These are phyloP conservation scores for Phytophthora sp. DNA, from an alignment of 352 stramenopile genomes.

Conservation along the genomic window DNA sequence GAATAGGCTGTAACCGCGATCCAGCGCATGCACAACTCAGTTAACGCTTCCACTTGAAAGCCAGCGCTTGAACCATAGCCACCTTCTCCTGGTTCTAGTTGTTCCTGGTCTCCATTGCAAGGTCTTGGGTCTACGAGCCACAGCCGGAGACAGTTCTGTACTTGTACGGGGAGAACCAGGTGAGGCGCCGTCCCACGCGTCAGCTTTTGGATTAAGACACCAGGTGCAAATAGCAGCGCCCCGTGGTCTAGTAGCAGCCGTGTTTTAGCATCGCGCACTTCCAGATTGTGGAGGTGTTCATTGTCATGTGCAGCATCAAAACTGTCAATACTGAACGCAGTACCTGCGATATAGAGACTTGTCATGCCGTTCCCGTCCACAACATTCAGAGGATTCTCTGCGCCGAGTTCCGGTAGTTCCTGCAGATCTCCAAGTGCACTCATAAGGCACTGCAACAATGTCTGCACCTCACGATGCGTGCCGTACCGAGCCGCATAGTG, in stretches of 20 bases:
- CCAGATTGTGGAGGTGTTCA: too few species aligned
- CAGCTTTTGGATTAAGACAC: too few species aligned
- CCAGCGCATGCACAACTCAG: constrained; percentile 26
- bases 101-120: background rate
- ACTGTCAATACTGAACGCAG: too few species aligned
- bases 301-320: too few species aligned
- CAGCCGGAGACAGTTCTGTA: background rate
- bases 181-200: background rate
- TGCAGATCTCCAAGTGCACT: constrained; percentile 15
- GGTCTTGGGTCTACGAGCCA: background rate
- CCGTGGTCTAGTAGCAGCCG: too few species aligned
- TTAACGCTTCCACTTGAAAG: constrained; percentile 3
- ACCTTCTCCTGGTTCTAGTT: constrained; percentile 7
- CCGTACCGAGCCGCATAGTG: constrained; percentile 31
- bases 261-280: too few species aligned
- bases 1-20: constrained; percentile 3
- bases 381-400: constrained; percentile 20
- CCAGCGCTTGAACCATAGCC: background rate
- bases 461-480: constrained; percentile 17
- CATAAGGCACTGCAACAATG: background rate
- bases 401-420: background rate
- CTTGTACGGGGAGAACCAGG: background rate
- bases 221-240: too few species aligned
- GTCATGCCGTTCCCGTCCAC: constrained; percentile 14
- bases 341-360: constrained; percentile 14